Base-by-base conservation (phyloP, 2,329 filamentous ascomycete genomes). In the Emericellopsis atlantica region DNA sequence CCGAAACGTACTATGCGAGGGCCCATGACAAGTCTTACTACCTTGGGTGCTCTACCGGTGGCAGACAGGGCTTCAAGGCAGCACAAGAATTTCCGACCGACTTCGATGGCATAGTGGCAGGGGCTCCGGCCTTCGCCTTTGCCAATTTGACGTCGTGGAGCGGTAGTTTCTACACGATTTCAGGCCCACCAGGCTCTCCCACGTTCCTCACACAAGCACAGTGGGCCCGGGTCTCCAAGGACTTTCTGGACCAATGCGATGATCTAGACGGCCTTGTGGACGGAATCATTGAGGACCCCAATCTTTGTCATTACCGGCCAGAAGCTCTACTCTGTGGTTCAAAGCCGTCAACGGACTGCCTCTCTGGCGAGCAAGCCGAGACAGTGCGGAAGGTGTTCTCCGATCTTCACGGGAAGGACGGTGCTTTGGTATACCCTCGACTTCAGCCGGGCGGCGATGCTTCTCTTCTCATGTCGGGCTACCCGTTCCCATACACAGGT, bases 41-140 rank as follows among this genome's bases (percentile, higher is more conserved):
- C 45, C 50, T 69, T 3, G 76, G 76, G 7, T 79, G 76, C 49
- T 78, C 72, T 0, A 69, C 72, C 0, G 76, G 77, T 6, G 75
- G 76, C 1, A 61, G 75, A 0, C 72, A 79, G 57, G 76, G 72
- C 4, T 57, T 75, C 29, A 71, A 70, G 40, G 65, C 67, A 6
- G 66, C 70, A 0, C 66, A 79, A 46, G 50, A 57, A 12, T 76
- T 66, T 44, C 72, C 76, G 0, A 58, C 67, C 0, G 72, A 77
- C 44, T 79, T 76, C 40, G 72, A 79, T 40, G 74, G 74, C 16
- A 64, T 76, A 18, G 54, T 77, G 1, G 72, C 70, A 3, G 67
- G 69, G 3, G 51, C 53, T n/a, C 58, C 61, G 5, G 70, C 70
- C 7, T 45, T 60, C 4, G 53, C 57, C 43, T 62, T 61, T 38